Evolutionary conservation across 108 stramenopile genomes (phyloP).

Genomic region (Parietichytrium sp.): DNA sequence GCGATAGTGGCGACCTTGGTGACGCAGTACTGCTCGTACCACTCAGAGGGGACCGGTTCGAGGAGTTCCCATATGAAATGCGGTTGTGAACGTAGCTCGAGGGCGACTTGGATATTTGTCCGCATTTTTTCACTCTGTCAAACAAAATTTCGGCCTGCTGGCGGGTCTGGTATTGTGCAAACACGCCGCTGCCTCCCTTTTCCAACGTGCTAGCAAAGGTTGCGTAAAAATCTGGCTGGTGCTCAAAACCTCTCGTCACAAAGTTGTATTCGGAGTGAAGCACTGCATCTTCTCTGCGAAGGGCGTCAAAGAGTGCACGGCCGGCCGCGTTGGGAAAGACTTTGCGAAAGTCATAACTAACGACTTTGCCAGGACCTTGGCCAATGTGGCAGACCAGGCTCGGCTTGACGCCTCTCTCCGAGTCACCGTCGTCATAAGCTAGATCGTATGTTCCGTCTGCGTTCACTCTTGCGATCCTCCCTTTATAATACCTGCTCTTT

Average conservation of each 20-base stretch:
- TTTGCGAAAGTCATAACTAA: constrained; percentile 31
- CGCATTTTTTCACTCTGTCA: constrained; percentile 2
- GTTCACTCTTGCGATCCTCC: constrained; percentile 39
- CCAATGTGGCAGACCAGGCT: constrained; percentile 33
- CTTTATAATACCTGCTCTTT: constrained; percentile 26
- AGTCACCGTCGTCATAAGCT: constrained; percentile 54
- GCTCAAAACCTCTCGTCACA: constrained; percentile 36
- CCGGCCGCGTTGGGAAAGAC: constrained; percentile 2
- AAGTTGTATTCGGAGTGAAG: constrained; percentile 27
- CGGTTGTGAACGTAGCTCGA: no score
- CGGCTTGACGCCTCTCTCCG: constrained; percentile 42
- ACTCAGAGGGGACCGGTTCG: no score
- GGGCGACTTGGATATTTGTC: background rate
- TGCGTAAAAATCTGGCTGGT: constrained; percentile 20
- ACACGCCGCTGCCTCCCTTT: background rate
- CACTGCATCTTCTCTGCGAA: background rate
- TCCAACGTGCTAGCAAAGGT: background rate
- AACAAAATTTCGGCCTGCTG: constrained; percentile 20
- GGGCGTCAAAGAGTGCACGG: constrained; percentile 28
- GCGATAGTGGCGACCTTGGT: no score
- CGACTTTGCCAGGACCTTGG: constrained; percentile 29
- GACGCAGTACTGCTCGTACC: no score
- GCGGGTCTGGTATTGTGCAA: constrained; percentile 35
- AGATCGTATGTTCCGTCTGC: constrained; percentile 55
- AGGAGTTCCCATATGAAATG: no score